Evolutionary conservation across 768 basidiomycete species (phyloP).

Genomic region (Suillus alpinus): DNA sequence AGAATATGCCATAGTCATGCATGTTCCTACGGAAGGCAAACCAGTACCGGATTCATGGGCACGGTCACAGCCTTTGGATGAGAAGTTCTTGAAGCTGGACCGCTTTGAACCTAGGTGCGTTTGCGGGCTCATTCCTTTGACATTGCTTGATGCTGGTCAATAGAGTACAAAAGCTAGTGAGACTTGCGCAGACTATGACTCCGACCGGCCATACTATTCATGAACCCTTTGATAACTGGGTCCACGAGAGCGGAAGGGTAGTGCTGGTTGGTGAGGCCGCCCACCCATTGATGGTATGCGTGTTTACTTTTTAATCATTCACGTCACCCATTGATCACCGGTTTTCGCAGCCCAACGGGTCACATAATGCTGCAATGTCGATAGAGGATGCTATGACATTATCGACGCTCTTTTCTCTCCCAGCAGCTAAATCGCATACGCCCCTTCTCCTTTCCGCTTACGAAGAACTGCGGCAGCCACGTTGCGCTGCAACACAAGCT

Average conservation of each 20-base stretch:
- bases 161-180: slow-evolving; percentile 21
- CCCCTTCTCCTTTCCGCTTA: slow-evolving; percentile 50
- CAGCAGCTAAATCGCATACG: slow-evolving; percentile 44
- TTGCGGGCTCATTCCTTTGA: no score
- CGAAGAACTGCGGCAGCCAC: slow-evolving; percentile 54
- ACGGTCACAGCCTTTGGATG: slow-evolving; percentile 11
- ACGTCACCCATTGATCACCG: neutral
- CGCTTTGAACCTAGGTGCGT: slow-evolving; percentile 23
- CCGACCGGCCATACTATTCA: slow-evolving; percentile 32
- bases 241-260: slow-evolving; percentile 48
- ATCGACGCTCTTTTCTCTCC: slow-evolving; percentile 52
- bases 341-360: slow-evolving; percentile 43
- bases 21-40: slow-evolving; percentile 1
- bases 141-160: neutral
- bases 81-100: slow-evolving; percentile 12
- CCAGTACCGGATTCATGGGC: neutral
- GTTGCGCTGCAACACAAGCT: slow-evolving; percentile 38
- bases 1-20: slow-evolving; percentile 18
- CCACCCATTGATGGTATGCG: slow-evolving; percentile 48
- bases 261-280: slow-evolving; percentile 59
- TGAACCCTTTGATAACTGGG: slow-evolving; percentile 45
- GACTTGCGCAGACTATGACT: slow-evolving; percentile 11
- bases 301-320: neutral
- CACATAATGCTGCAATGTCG: slow-evolving; percentile 44
- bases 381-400: slow-evolving; percentile 64